phyloP scores from a whole-genome alignment of 306 rosid species.

The Erythrophleum fordii region DNA sequence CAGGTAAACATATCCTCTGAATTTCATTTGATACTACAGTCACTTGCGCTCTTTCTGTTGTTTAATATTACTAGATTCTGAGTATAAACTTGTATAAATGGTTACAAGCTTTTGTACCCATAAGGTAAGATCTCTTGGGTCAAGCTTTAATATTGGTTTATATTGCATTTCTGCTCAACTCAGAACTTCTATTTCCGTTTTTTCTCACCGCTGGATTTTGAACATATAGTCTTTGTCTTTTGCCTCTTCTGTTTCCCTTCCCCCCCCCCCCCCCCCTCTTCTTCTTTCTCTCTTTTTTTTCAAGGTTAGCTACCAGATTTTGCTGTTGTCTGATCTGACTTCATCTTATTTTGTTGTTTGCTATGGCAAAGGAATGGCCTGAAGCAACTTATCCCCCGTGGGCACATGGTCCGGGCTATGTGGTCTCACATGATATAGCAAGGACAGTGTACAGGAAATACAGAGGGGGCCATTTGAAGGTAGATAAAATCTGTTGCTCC shows the following conservation, averaged over 20 bases:
- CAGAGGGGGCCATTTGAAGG: slow-evolving; percentile 79
- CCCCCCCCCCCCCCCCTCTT: too few relatives aligned
- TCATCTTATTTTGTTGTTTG: slow-evolving; percentile 35
- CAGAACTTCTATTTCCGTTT: not conserved
- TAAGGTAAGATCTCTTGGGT: not conserved
- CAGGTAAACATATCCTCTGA: slow-evolving; percentile 59
- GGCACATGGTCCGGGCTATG: slow-evolving; percentile 99
- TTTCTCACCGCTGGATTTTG: not conserved
- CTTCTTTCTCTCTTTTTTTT: too few relatives aligned
- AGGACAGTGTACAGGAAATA: slow-evolving; percentile 63
- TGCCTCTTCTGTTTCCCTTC: not conserved
- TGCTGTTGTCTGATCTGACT: slow-evolving; percentile 7
- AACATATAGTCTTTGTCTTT: not conserved
- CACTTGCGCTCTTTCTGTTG: not conserved
- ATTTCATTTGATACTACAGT: not conserved
- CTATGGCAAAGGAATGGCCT: slow-evolving; percentile 79
- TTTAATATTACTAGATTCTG: slow-evolving; percentile 28
- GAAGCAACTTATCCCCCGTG: slow-evolving; percentile 88
- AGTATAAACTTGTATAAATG: not conserved
- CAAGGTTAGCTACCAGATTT: not conserved
- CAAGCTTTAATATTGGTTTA: not conserved
- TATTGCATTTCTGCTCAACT: slow-evolving; percentile 22
- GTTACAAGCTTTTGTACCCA: not conserved
- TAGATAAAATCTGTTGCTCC: slow-evolving; percentile 31
- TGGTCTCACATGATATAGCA: slow-evolving; percentile 85